Evolutionary conservation across 1,284 basidiomycete genomes (phyloP).

Genomic region (Austroboletus novae-zelandiae): DNA sequence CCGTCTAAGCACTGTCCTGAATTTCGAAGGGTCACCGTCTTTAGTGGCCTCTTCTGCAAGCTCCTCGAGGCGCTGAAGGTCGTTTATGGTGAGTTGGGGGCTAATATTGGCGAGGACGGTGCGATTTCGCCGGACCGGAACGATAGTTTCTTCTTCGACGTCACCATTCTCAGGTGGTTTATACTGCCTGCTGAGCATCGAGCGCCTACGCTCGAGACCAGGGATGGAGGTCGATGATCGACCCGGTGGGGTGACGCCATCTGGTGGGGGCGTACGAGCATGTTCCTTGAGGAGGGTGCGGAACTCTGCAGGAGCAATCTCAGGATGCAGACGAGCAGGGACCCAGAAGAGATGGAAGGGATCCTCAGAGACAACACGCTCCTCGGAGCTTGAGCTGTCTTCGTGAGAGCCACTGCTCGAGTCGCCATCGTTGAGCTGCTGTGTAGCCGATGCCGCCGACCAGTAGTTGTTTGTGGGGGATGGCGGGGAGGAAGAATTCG

Average conservation of each 20-base stretch:
- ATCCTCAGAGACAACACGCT: conserved; percentile 50
- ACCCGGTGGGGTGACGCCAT: conserved; percentile 40
- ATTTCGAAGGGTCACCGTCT: conserved; percentile 80
- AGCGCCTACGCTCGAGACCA: conserved; percentile 72
- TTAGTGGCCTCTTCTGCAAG: conserved; percentile 85
- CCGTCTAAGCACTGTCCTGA: conserved; percentile 80
- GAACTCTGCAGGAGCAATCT: conserved; percentile 96
- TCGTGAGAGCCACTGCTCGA: conserved; percentile 48
- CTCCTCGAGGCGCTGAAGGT: conserved; percentile 90
- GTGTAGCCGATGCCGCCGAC: conserved; percentile 35
- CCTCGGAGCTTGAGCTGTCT: conserved; percentile 38
- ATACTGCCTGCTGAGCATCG: conserved; percentile 90
- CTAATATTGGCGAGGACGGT: conserved; percentile 60
- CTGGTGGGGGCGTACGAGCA: conserved; percentile 57
- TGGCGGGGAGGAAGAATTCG: conserved; percentile 54
- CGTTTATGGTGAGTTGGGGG: conserved; percentile 84
- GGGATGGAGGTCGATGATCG: conserved; percentile 41
- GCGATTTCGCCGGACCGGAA: conserved; percentile 68
- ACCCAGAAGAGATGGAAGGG: conserved; percentile 95
- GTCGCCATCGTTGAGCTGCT: conserved; percentile 39
- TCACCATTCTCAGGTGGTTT: conserved; percentile 74
- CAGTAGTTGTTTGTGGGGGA: conserved; percentile 56
- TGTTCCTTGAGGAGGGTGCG: conserved; percentile 94
- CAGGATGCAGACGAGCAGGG: conserved; percentile 92
- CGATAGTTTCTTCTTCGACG: conserved; percentile 63